A percentile compares a stretch with the other conserved stretches of the same genome.
Evolutionary conservation across 805 yeast genomes (phyloP).

Genomic region (Wickerhamomyces silvicola): DNA sequence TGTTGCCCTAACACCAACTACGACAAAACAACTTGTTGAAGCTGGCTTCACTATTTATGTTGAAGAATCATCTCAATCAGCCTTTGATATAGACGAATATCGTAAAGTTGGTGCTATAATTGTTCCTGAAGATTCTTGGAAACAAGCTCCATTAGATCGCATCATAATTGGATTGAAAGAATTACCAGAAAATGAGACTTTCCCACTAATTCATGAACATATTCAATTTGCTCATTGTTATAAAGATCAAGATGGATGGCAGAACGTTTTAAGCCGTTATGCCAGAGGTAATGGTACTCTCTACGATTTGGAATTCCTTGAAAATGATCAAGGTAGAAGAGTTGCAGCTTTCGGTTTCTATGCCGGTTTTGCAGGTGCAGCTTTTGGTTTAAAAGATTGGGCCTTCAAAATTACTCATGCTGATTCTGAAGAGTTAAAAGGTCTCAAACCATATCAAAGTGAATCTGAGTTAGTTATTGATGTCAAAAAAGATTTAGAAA

Average conservation of each 20-base stretch:
- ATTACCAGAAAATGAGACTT: slow-evolving; percentile 79
- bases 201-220: slow-evolving; percentile 94
- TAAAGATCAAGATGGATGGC: slow-evolving; percentile 97
- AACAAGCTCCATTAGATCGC: slow-evolving; percentile 81
- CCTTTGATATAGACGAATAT: slow-evolving; percentile 73
- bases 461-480: slow-evolving; percentile 71
- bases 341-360: slow-evolving; percentile 99
- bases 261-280: slow-evolving; percentile 81
- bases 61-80: slow-evolving; percentile 81
- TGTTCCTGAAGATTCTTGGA: slow-evolving; percentile 94
- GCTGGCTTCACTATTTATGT: slow-evolving; percentile 88
- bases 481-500: slow-evolving; percentile 51
- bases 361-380: slow-evolving; percentile 99
- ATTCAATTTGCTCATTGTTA: slow-evolving; percentile 99
- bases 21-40: slow-evolving; percentile 73
- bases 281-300: slow-evolving; percentile 86
- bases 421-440: slow-evolving; percentile 65
- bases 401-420: slow-evolving; percentile 76
- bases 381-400: slow-evolving; percentile 92
- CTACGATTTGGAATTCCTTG: slow-evolving; percentile 91
- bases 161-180: slow-evolving; percentile 92
- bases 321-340: slow-evolving; percentile 92
- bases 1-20: slow-evolving; percentile 92
- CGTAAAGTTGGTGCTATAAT: slow-evolving; percentile 74
- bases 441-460: slow-evolving; percentile 75